Conservation (phyloP, 441 rosid species). For the Syzygium malaccense region DNA sequence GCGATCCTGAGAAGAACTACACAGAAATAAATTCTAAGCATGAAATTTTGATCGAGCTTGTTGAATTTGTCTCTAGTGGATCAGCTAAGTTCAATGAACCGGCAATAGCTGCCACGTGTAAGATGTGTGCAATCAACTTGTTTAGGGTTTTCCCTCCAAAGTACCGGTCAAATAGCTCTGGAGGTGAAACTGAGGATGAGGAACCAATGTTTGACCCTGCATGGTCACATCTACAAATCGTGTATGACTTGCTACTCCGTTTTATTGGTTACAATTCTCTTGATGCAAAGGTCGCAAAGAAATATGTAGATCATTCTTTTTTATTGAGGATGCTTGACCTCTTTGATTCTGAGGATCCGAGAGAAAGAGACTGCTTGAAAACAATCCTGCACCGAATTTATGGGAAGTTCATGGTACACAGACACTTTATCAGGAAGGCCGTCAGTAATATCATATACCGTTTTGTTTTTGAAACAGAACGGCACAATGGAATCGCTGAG, state of each 20-base stretch:
- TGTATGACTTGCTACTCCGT: constrained; percentile 56
- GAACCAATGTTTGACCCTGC: constrained; percentile 75
- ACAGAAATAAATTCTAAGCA: constrained; percentile 46
- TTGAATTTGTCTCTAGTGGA: constrained; percentile 63
- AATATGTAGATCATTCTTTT: constrained; percentile 54
- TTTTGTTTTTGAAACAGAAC: constrained; percentile 67
- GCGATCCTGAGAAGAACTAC: constrained; percentile 37
- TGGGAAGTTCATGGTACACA: constrained; percentile 68
- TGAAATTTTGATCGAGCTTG: constrained; percentile 46
- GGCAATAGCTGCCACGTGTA: constrained; percentile 51
- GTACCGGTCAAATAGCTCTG: constrained; percentile 32
- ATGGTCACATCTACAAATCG: constrained; percentile 65
- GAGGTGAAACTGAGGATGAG: constrained; percentile 57
- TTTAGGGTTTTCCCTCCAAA: constrained; percentile 71
- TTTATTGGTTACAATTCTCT: constrained; percentile 41
- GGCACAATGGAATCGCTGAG: constrained; percentile 72
- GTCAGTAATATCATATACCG: constrained; percentile 64
- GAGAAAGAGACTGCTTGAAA: constrained; percentile 73
- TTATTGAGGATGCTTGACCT: constrained; percentile 56
- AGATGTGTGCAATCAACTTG: constrained; percentile 51
- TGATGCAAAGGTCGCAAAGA: constrained; percentile 59
- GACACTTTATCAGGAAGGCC: constrained; percentile 58
- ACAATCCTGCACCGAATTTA: constrained; percentile 62
- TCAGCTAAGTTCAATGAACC: constrained; percentile 55
- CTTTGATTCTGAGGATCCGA: constrained; percentile 73